Evolutionary conservation across 2,329 filamentous ascomycete species (phyloP), one percentile per base, ranked within the genome.

Genomic region (Neopestalotiopsis sp.): DNA sequence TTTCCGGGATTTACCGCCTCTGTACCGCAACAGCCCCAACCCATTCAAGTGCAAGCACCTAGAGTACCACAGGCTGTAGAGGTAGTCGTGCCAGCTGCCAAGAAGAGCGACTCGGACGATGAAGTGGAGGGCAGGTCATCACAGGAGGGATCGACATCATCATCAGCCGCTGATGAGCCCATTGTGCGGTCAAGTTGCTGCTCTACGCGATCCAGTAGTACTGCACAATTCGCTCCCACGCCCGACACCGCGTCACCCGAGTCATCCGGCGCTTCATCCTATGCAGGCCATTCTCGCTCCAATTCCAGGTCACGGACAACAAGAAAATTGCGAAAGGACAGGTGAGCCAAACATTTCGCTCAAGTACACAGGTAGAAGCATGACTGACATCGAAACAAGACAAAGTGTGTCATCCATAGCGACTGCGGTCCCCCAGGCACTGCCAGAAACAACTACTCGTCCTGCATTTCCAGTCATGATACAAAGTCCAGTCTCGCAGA

Each of bases 51-150:
- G 57, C 57, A 59, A 34, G 14, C 14, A 6, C 10, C 24, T 24
- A 30, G n/a, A 32, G 14, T 34, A 5, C 32, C 32, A 34, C 59
- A 62, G 34, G 6, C 59, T 20, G 59, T 17, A 2, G 28, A 34
- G n/a, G 9, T 6, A 62, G 32, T 17, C 20, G 13, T 38, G 13
- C 10, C 59, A 3, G 5, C 14, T 5, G 9, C 59, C 10, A 62
- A 62, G 32, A 62, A 40, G 59, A 62, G 30, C 59, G 59, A 62
- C 59, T 62, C 59, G 2, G 59, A 62, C 30, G 38, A 53, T 49
- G 62, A 53, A 49, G 42, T 40, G 2, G 38, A 45, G 62, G 42
- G 62, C 28, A 65, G 62, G 38, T 49, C 62, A 34, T 65, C 62
- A 42, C n/a, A 49, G 20, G 62, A 65, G 5, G 40, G 30, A 9